Percentiles rank a stretch among this genome's conserved stretches.
Evolutionary conservation across 2,329 filamentous ascomycete genomes (phyloP).

Genomic region (Scedosporium aurantiacum): DNA sequence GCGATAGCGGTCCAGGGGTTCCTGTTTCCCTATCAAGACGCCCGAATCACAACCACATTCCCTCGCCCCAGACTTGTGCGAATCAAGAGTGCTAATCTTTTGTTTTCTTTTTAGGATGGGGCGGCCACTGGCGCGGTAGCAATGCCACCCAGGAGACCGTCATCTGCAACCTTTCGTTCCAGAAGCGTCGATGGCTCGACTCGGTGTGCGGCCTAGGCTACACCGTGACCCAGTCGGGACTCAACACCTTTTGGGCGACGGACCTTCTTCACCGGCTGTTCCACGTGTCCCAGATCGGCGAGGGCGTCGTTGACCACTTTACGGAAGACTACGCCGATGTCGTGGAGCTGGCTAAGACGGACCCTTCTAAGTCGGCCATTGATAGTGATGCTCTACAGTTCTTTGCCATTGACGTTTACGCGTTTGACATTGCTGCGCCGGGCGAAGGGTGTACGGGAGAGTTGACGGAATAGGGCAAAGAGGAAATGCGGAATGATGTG

Average conservation of each 20-base stretch:
- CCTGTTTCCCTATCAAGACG: background rate
- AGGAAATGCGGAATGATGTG: background rate
- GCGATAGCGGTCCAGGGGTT: background rate
- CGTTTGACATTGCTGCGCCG: conserved; percentile 51
- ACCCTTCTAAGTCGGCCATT: conserved; percentile 35
- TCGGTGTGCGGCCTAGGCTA: conserved; percentile 53
- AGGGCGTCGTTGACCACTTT: conserved; percentile 50
- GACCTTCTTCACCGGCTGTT: conserved; percentile 58
- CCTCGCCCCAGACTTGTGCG: too few species aligned
- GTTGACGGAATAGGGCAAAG: conserved; percentile 1
- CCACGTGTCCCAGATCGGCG: conserved; percentile 50
- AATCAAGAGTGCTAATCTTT: background rate
- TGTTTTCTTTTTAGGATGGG: conserved; percentile 41
- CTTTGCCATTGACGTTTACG: conserved; percentile 59
- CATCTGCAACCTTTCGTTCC: conserved; percentile 54
- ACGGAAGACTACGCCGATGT: conserved; percentile 46
- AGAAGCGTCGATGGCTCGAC: conserved; percentile 42
- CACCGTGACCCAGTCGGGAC: conserved; percentile 41
- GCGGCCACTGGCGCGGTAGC: conserved; percentile 54
- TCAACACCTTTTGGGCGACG: conserved; percentile 53
- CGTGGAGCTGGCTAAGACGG: conserved; percentile 36
- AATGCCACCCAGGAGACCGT: conserved; percentile 59
- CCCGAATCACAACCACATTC: too few species aligned
- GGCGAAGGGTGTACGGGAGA: conserved; percentile 50
- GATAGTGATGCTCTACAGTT: conserved; percentile 56